phyloP scores from a whole-genome alignment of 768 basidiomycete species.

The Neoboletus subvelutipes region DNA sequence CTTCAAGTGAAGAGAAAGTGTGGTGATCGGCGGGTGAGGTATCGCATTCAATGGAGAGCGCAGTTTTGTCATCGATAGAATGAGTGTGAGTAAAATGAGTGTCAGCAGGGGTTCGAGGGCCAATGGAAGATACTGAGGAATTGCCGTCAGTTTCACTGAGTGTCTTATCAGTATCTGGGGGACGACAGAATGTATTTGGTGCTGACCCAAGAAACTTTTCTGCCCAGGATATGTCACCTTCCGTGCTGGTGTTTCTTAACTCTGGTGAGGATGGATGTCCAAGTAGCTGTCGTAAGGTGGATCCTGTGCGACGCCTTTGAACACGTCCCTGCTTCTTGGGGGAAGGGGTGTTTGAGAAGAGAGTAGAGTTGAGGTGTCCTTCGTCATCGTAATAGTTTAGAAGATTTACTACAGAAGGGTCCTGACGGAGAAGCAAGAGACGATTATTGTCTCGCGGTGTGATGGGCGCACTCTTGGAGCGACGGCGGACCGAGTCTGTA shows the following conservation, averaged over 20 bases:
- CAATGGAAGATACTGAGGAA: constrained; percentile 49
- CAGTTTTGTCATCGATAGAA: constrained; percentile 37
- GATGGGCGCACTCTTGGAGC: constrained; percentile 36
- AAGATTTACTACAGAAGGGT: constrained; percentile 77
- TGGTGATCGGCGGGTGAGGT: constrained; percentile 35
- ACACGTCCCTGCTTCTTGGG: constrained; percentile 40
- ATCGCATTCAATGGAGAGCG: constrained; percentile 49
- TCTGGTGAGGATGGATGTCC: constrained; percentile 46
- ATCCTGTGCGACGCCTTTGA: constrained; percentile 61
- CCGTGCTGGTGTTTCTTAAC: constrained; percentile 39
- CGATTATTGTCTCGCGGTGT: constrained; percentile 51
- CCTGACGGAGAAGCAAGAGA: constrained; percentile 60
- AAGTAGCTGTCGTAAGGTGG: constrained; percentile 72
- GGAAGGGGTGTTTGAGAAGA: constrained; percentile 62
- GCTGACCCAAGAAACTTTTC: constrained; percentile 69
- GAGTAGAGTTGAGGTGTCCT: constrained; percentile 57
- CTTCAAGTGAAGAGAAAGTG: constrained; percentile 71
- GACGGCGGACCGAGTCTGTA: constrained; percentile 29
- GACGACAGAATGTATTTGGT: not conserved
- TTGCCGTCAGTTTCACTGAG: constrained; percentile 46
- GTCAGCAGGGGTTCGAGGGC: constrained; percentile 50
- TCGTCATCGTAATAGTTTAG: constrained; percentile 73
- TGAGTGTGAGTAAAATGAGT: constrained; percentile 39
- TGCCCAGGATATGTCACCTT: constrained; percentile 85
- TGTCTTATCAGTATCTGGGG: constrained; percentile 10